Percentiles rank a stretch among this genome's conserved stretches.
Evolutionary conservation across 805 yeast genomes (phyloP).

Genomic region (Starmerella davenportii): DNA sequence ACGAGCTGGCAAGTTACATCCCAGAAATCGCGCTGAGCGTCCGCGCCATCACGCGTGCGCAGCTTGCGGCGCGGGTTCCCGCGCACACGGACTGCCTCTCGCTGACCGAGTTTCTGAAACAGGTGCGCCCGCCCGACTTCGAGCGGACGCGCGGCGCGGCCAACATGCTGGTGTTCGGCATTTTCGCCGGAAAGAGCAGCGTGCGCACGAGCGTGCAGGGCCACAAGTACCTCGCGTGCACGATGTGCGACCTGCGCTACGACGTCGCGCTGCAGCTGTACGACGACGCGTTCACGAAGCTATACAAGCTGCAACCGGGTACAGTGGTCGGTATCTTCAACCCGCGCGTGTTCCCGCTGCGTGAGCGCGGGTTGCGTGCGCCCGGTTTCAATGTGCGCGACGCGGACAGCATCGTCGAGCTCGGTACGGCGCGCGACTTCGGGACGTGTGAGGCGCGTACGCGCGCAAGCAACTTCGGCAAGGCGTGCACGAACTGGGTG

Average conservation of each 20-base stretch:
- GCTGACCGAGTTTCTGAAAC: slow-evolving; percentile 17
- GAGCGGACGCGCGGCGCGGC: slow-evolving; percentile 42
- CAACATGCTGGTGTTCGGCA: slow-evolving; percentile 70
- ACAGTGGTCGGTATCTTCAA: slow-evolving; percentile 58
- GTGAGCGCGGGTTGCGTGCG: slow-evolving; percentile 14
- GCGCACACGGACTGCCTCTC: slow-evolving; percentile 6
- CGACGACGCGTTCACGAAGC: slow-evolving; percentile 48
- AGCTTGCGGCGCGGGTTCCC: slow-evolving; percentile 5
- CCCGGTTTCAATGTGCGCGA: slow-evolving; percentile 42
- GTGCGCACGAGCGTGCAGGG: slow-evolving; percentile 26
- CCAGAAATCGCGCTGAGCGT: slow-evolving; percentile 10
- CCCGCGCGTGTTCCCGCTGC: slow-evolving; percentile 35
- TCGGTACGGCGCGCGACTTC: slow-evolving; percentile 52
- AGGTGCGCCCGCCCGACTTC: slow-evolving; percentile 51
- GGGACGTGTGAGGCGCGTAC: slow-evolving; percentile 41
- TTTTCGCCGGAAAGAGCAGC: slow-evolving; percentile 40
- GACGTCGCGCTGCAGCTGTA: slow-evolving; percentile 45
- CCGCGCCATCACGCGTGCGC: slow-evolving; percentile 8
- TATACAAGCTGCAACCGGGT: slow-evolving; percentile 60
- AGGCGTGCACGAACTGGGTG: slow-evolving; percentile 41
- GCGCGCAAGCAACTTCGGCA: slow-evolving; percentile 26
- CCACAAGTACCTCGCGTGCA: slow-evolving; percentile 42
- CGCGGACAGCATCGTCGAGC: slow-evolving; percentile 41
- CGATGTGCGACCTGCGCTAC: slow-evolving; percentile 49
- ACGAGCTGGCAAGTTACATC: not conserved